Percentiles rank a stretch among this genome's conserved stretches.
These are phyloP conservation scores for Laburnicola sp. DNA, from an alignment of 2,329 filamentous ascomycete genomes.

Conservation along the genomic window DNA sequence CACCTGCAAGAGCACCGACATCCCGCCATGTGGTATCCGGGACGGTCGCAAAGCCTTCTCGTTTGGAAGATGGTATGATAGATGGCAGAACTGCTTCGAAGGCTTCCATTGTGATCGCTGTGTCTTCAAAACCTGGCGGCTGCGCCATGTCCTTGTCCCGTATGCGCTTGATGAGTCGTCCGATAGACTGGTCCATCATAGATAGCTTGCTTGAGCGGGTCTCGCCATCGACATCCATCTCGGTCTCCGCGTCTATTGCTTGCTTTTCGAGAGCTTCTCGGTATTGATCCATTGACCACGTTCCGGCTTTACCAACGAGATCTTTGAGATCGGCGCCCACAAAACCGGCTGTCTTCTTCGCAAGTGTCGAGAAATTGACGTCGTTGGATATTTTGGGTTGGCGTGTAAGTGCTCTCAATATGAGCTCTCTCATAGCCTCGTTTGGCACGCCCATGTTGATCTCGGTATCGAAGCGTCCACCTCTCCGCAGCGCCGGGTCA, in stretches of 20 bases:
- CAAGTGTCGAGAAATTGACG: slow-evolving; percentile 73
- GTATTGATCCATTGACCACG: slow-evolving; percentile 65
- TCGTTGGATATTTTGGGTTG: slow-evolving; percentile 66
- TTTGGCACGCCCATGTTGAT: slow-evolving; percentile 88
- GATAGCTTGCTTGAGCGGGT: slow-evolving; percentile 17
- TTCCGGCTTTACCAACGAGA: slow-evolving; percentile 66
- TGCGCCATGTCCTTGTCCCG: slow-evolving; percentile 53
- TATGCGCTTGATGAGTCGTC: slow-evolving; percentile 56
- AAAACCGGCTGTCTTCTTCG: slow-evolving; percentile 86
- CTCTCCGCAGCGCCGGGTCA: slow-evolving; percentile 74
- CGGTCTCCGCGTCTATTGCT: slow-evolving; percentile 37
- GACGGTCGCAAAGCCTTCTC: slow-evolving; percentile 93
- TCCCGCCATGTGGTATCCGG: slow-evolving; percentile 92
- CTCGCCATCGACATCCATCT: slow-evolving; percentile 58
- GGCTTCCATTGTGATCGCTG: slow-evolving; percentile 65
- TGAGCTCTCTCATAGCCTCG: slow-evolving; percentile 73
- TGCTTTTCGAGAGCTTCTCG: slow-evolving; percentile 55
- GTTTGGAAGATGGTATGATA: slow-evolving; percentile 79
- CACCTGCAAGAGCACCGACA: slow-evolving; percentile 79
- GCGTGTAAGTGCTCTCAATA: slow-evolving; percentile 72
- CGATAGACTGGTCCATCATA: slow-evolving; percentile 33
- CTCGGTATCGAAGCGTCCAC: slow-evolving; percentile 78
- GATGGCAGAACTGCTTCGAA: slow-evolving; percentile 75
- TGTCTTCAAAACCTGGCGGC: slow-evolving; percentile 58
- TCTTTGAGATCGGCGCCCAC: slow-evolving; percentile 87